These are phyloP conservation scores for Rosa lucieae DNA, from an alignment of 306 rosid species.

Conservation along the genomic window DNA sequence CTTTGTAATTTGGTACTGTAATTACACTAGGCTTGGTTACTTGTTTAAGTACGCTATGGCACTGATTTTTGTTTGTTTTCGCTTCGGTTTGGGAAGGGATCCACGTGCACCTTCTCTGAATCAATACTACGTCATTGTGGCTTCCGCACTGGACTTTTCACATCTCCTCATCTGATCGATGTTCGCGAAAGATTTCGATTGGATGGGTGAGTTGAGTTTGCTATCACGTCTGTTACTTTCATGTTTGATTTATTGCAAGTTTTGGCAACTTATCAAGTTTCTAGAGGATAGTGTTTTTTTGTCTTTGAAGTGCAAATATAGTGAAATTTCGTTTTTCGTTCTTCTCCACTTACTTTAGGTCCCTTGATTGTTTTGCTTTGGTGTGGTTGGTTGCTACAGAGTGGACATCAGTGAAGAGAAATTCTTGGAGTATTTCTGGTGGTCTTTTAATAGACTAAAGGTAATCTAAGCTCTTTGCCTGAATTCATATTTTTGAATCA, in stretches of 20 bases:
- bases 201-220: slow-evolving; percentile 71
- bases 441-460: slow-evolving; percentile 81
- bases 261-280: not conserved
- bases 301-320: not conserved
- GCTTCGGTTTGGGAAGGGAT: slow-evolving; percentile 57
- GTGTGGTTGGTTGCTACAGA: slow-evolving; percentile 51
- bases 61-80: slow-evolving; percentile 21
- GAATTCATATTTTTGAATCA: not conserved
- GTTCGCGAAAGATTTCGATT: slow-evolving; percentile 86
- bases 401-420: slow-evolving; percentile 65
- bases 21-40: not conserved
- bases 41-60: slow-evolving; percentile 17
- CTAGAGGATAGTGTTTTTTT: not conserved
- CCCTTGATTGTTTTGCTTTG: slow-evolving; percentile 3
- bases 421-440: slow-evolving; percentile 90
- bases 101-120: slow-evolving; percentile 92
- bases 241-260: slow-evolving; percentile 15
- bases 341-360: not conserved
- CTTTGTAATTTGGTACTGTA: not conserved
- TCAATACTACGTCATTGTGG: slow-evolving; percentile 85
- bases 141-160: slow-evolving; percentile 86
- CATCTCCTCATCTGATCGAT: slow-evolving; percentile 98
- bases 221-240: not conserved
- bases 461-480: slow-evolving; percentile 22
- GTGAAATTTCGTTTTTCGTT: no score